Conservation (phyloP, 306 rosid species). For the Citrullus amarus region DNA sequence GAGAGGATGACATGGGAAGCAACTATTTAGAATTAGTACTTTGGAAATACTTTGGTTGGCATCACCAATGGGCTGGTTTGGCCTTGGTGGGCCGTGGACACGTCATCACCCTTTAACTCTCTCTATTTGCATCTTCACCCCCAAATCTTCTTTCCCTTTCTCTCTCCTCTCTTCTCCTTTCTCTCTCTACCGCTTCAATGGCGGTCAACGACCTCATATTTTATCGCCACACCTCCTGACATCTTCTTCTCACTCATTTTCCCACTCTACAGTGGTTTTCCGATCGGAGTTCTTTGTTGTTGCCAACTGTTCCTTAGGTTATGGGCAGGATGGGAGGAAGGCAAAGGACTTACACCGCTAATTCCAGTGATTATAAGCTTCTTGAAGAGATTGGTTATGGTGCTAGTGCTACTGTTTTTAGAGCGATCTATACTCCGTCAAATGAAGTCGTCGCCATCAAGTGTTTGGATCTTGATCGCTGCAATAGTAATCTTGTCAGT, state of each 20-base stretch:
- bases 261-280: background rate
- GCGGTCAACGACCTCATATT: slow-evolving; percentile 41
- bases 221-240: background rate
- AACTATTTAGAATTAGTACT: background rate
- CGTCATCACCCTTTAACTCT: slow-evolving; percentile 2
- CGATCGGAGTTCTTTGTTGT: background rate
- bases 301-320: background rate
- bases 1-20: background rate
- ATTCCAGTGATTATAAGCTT: slow-evolving; percentile 62
- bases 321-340: slow-evolving; percentile 46
- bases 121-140: background rate
- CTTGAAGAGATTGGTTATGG: slow-evolving; percentile 96
- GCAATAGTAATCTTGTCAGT: slow-evolving; percentile 69
- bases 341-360: slow-evolving; percentile 42
- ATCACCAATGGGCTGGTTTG: slow-evolving; percentile 5
- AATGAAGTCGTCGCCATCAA: slow-evolving; percentile 84
- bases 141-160: background rate
- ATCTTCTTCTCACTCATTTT: background rate
- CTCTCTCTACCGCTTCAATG: slow-evolving; percentile 18
- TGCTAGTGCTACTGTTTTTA: slow-evolving; percentile 84
- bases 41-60: background rate
- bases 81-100: background rate
- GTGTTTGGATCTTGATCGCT: slow-evolving; percentile 98
- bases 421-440: slow-evolving; percentile 70
- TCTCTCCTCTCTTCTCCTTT: background rate